These are phyloP conservation scores for Wickerhamiella slavikovae DNA, from an alignment of 805 yeast genomes.

Conservation along the genomic window DNA sequence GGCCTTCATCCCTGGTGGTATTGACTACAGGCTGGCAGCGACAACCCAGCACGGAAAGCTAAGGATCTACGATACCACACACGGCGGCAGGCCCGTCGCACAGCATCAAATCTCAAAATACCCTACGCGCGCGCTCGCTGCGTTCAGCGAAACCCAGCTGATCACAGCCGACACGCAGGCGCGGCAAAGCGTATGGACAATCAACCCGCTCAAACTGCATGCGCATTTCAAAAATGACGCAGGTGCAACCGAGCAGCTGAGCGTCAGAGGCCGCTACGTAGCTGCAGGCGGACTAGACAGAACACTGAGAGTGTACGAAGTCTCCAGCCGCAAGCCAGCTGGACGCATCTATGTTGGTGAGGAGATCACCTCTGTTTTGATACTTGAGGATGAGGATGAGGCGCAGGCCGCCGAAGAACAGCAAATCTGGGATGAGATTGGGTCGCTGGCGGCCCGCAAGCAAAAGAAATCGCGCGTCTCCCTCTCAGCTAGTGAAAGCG, in stretches of 20 bases:
- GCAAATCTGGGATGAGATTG: slow-evolving; percentile 21
- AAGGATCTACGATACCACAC: slow-evolving; percentile 47
- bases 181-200: slow-evolving; percentile 26
- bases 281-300: slow-evolving; percentile 77
- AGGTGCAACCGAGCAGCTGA: slow-evolving; percentile 36
- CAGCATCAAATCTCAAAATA: slow-evolving; percentile 34
- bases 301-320: slow-evolving; percentile 59
- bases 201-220: slow-evolving; percentile 20
- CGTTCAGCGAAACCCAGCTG: slow-evolving; percentile 24
- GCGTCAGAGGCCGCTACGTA: slow-evolving; percentile 19
- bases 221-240: slow-evolving; percentile 65
- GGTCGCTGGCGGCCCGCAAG: slow-evolving; percentile 1
- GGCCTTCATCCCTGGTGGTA: slow-evolving; percentile 20
- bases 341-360: slow-evolving; percentile 64
- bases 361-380: slow-evolving; percentile 33
- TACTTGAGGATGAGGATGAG: slow-evolving; percentile 25
- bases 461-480: not conserved
- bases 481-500: not conserved
- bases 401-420: slow-evolving; percentile 18
- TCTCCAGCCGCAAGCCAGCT: slow-evolving; percentile 32
- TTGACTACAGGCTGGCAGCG: slow-evolving; percentile 34
- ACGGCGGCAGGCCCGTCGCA: slow-evolving; percentile 48
- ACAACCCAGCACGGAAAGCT: slow-evolving; percentile 60
- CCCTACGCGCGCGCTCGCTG: slow-evolving; percentile 26
- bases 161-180: slow-evolving; percentile 56